Conservation (phyloP, 768 basidiomycete species). For the Leucosporidium scottii region DNA sequence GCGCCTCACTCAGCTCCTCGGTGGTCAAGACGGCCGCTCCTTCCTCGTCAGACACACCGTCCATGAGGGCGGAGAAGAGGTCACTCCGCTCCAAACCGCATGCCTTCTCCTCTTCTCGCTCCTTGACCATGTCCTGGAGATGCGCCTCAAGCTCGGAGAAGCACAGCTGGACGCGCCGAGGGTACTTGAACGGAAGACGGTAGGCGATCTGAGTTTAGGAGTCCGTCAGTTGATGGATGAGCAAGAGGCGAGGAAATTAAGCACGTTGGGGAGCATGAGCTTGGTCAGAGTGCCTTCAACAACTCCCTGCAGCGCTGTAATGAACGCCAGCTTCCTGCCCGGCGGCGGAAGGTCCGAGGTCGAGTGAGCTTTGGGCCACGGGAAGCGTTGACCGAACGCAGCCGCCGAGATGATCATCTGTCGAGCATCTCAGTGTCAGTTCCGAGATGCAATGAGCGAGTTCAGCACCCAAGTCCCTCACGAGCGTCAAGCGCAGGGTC, state of each 20-base stretch:
- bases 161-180: neutral
- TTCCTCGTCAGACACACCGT: neutral
- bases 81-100: slow-evolving; percentile 21
- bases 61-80: slow-evolving; percentile 24
- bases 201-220: slow-evolving; percentile 11
- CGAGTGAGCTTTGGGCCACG: slow-evolving; percentile 25
- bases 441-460: no score
- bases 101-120: slow-evolving; percentile 7
- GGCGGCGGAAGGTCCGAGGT: neutral
- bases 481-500: slow-evolving; percentile 18
- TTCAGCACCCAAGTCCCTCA: no score
- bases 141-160: slow-evolving; percentile 17
- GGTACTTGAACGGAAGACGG: slow-evolving; percentile 1
- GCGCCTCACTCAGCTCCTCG: neutral
- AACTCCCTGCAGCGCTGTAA: slow-evolving; percentile 10
- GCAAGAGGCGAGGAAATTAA: neutral
- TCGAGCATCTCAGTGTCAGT: neutral
- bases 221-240: no score
- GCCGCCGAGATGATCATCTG: slow-evolving; percentile 36
- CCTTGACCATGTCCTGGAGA: slow-evolving; percentile 9
- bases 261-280: slow-evolving; percentile 2
- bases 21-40: neutral
- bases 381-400: slow-evolving; percentile 39
- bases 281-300: slow-evolving; percentile 2
- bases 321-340: slow-evolving; percentile 10